Base-by-base conservation (phyloP, 805 yeast genomes). In the Candida alai region DNA sequence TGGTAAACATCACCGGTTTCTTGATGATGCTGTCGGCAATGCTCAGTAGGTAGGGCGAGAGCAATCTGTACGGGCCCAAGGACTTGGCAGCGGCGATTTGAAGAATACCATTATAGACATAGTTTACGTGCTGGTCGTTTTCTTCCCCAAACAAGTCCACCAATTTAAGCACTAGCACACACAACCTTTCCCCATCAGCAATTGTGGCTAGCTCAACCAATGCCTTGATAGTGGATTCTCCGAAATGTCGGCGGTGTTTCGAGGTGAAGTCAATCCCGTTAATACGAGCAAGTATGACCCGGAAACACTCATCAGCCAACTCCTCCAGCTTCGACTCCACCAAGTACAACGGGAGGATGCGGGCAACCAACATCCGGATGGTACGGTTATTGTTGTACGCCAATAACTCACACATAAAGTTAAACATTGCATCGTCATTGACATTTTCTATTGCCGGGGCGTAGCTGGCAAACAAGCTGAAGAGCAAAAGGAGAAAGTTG, bases 21-120 rank as follows among this genome's bases (percentile, higher is more conserved):
- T 75, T 75, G 3, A 86, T 78, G 12, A 86, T 68, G 16, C 72
- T 71, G 27, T 77, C 73, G 24, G 89, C 73, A 6, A 88, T 65
- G 22, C 80, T 73, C 2, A 90, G 88, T 47, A 93, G 70, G 41
- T 76, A 84, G 0, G 96, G 95, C 6, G 84, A 76, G 14, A 87
- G 62, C 10, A 90, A 58, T 51, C 83, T 85, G 75, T 90, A 88
- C 0, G 95, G 80, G 0, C 95, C 76, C 22, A 74, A 60, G 1
- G 65, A 57, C 44, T 75, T 74, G 1, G 75, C 63, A 12, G 60
- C 47, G 0, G 96, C 81, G 9, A 84, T 68, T 21, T 69, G 59
- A 15, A 74, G 60, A 4, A 90, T 59, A 36, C 77, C 75, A 48
- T 79, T 80, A 42, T 78, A 77, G 0, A 87, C 87, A 45, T 84